Evolutionary conservation across 139 green algal species (phyloP).

Genomic region (Chlamydomonas sphaeroides): DNA sequence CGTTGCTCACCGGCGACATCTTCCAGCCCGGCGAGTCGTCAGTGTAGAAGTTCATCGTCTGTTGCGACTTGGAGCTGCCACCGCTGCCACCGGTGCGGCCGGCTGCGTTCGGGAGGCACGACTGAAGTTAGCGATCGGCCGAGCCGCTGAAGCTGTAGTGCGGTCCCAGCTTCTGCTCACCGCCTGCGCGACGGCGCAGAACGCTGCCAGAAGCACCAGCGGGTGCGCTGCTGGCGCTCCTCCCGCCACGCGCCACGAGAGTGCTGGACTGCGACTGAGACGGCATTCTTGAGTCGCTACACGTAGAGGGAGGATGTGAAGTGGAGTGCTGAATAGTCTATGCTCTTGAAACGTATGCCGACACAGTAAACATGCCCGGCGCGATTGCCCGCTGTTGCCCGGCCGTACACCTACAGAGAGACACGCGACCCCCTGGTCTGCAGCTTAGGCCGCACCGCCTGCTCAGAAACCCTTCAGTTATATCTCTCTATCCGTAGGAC

Average conservation of each 20-base stretch:
- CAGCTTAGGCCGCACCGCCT: too few relatives aligned
- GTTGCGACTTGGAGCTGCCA: slow-evolving; percentile 29
- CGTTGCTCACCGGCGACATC: slow-evolving; percentile 72
- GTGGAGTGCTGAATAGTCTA: too few relatives aligned
- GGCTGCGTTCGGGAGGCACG: not conserved
- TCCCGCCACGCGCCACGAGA: slow-evolving; percentile 46
- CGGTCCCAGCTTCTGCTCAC: not conserved
- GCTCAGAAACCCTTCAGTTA: too few relatives aligned
- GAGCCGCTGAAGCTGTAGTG: not conserved
- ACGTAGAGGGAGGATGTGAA: too few relatives aligned
- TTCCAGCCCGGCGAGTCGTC: slow-evolving; percentile 81
- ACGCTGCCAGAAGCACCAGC: slow-evolving; percentile 18
- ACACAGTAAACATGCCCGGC: too few relatives aligned
- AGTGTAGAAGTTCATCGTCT: slow-evolving; percentile 80
- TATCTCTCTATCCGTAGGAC: too few relatives aligned
- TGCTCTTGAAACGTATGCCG: too few relatives aligned
- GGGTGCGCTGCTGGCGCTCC: slow-evolving; percentile 34
- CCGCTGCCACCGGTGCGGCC: not conserved
- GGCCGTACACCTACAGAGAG: too few relatives aligned
- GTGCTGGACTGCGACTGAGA: slow-evolving; percentile 42
- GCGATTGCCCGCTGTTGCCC: too few relatives aligned
- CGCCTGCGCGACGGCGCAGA: slow-evolving; percentile 46
- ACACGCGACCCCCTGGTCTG: too few relatives aligned
- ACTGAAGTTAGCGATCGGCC: too few relatives aligned
- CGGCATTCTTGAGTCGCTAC: too few relatives aligned